Percentiles rank a stretch among this genome's conserved stretches.
These are phyloP conservation scores for Pycnococcus provasolii DNA, from an alignment of 139 green algal species.

Conservation along the genomic window DNA sequence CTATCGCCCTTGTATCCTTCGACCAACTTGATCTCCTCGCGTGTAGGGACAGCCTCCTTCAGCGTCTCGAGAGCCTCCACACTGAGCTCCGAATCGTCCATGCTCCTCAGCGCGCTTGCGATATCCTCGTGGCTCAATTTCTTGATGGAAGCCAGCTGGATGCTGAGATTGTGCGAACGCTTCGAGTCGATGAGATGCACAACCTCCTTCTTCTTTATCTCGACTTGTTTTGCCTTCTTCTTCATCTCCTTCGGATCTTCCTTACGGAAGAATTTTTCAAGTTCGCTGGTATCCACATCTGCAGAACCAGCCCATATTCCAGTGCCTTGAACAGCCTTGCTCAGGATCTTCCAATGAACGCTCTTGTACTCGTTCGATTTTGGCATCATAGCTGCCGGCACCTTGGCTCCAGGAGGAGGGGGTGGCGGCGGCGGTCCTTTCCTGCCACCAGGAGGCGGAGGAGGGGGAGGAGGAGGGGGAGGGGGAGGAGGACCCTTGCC, in stretches of 20 bases:
- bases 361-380: slow-evolving; percentile 54
- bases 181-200: slow-evolving; percentile 61
- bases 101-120: slow-evolving; percentile 42
- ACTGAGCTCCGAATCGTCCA: slow-evolving; percentile 47
- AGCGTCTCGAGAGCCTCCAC: slow-evolving; percentile 56
- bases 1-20: slow-evolving; percentile 45
- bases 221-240: slow-evolving; percentile 19
- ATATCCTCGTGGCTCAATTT: slow-evolving; percentile 47
- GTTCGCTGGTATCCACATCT: slow-evolving; percentile 43
- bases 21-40: slow-evolving; percentile 47
- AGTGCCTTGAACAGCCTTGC: slow-evolving; percentile 22
- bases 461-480: slow-evolving; percentile 33
- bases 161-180: slow-evolving; percentile 69
- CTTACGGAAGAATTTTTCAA: slow-evolving; percentile 39
- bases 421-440: slow-evolving; percentile 28
- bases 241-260: slow-evolving; percentile 5
- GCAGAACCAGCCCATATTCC: slow-evolving; percentile 49
- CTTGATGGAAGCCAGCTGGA: slow-evolving; percentile 59
- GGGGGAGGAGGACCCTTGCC: slow-evolving; percentile 1
- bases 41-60: slow-evolving; percentile 42
- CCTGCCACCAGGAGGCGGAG: slow-evolving; percentile 9
- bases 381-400: slow-evolving; percentile 27
- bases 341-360: slow-evolving; percentile 78
- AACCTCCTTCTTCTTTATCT: slow-evolving; percentile 17
- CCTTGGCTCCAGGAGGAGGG: slow-evolving; percentile 13